A percentile compares a stretch with the other conserved stretches of the same genome.
These are phyloP conservation scores for Trichocladium antarcticum DNA, from an alignment of 495 filamentous ascomycete species.

Conservation along the genomic window DNA sequence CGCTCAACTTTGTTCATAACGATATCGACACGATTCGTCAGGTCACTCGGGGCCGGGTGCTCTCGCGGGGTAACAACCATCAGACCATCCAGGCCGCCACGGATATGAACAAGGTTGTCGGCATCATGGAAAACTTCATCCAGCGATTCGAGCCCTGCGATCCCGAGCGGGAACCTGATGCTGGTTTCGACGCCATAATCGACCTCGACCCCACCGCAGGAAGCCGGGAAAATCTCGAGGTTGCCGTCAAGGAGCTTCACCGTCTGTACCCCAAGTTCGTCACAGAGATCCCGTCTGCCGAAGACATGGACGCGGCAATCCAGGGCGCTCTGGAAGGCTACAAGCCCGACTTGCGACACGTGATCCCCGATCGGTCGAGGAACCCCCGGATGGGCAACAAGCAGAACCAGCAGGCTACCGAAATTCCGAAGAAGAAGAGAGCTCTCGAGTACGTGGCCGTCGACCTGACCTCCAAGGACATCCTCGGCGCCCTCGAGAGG, in stretches of 20 bases:
- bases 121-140: slow-evolving; percentile 95
- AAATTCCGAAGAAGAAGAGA: slow-evolving; percentile 37
- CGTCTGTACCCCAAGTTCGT: slow-evolving; percentile 65
- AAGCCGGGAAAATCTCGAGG: slow-evolving; percentile 81
- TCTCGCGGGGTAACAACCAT: slow-evolving; percentile 87
- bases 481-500: slow-evolving; percentile 53
- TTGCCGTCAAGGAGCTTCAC: slow-evolving; percentile 57
- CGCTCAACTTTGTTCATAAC: slow-evolving; percentile 83
- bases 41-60: slow-evolving; percentile 67
- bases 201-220: slow-evolving; percentile 65
- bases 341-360: slow-evolving; percentile 61
- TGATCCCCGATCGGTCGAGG: slow-evolving; percentile 43
- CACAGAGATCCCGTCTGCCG: slow-evolving; percentile 51
- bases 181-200: slow-evolving; percentile 69
- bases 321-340: slow-evolving; percentile 64
- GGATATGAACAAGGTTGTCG: slow-evolving; percentile 53
- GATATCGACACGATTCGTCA: slow-evolving; percentile 55
- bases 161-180: slow-evolving; percentile 52
- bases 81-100: slow-evolving; percentile 87
- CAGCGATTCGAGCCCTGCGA: slow-evolving; percentile 71
- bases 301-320: slow-evolving; percentile 76
- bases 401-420: slow-evolving; percentile 24
- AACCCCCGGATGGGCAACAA: slow-evolving; percentile 35
- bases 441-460: slow-evolving; percentile 75
- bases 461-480: slow-evolving; percentile 44